These are phyloP conservation scores for Alternaria viburni DNA, from an alignment of 2,329 filamentous ascomycete species.

Conservation along the genomic window DNA sequence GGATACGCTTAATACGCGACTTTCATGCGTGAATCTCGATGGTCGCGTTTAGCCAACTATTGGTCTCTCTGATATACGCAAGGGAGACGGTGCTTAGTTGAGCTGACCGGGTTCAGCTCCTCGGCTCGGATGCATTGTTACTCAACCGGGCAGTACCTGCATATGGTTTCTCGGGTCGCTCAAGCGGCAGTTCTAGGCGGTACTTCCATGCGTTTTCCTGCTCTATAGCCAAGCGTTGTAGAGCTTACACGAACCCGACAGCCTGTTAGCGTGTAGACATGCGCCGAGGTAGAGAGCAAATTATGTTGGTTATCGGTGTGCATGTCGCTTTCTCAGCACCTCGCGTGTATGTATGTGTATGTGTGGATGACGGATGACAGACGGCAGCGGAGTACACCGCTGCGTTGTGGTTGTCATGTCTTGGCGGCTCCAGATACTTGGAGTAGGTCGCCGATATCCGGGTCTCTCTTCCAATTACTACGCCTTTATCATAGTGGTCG, in stretches of 20 bases:
- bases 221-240: neutral
- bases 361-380: neutral
- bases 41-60: neutral
- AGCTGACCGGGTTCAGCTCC: neutral
- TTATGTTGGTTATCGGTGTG: neutral
- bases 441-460: neutral
- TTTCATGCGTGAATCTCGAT: neutral
- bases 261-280: neutral
- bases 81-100: neutral
- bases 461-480: neutral
- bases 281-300: neutral
- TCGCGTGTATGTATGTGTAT: neutral
- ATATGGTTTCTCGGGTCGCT: neutral
- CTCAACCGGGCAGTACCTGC: neutral
- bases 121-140: neutral
- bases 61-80: neutral
- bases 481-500: neutral
- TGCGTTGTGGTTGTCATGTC: neutral
- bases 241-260: neutral
- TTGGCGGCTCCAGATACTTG: neutral
- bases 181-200: neutral
- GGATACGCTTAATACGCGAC: neutral
- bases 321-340: neutral
- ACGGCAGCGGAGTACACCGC: neutral
- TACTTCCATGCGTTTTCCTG: neutral